Evolutionary conservation across 129 eudicot species (phyloP), one percentile per base, ranked within the genome.

Genomic region (Centella asiatica): DNA sequence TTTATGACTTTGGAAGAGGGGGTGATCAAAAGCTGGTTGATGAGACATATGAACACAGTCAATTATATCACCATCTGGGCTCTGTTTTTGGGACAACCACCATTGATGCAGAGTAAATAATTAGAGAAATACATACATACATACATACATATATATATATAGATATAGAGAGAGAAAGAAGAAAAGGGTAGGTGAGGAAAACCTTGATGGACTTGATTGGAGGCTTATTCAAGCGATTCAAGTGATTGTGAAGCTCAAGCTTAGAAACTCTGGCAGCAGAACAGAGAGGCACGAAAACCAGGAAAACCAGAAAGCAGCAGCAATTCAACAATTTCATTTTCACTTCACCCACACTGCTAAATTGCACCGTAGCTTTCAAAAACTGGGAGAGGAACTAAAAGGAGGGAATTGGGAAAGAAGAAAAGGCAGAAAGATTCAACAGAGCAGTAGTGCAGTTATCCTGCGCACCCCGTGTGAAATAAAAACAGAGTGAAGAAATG

Each of bases 11-110:
- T 80, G 77, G 72, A 89, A 85, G 48, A 73, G 77, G 22, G 97
- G 88, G 27, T 88, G 97, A 80, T 88, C 97, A 73, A 88, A 88
- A 42, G 97, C 94, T 23, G 90, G 87, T 65, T 88, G 97, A 37
- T 82, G 83, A 44, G 87, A 77, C 33, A 85, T 73, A 59, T 55
- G 80, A 18, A 89, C 79, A 49, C 97, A 89, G 40, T 89, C 97
- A 24, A 89, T 85, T 18, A 65, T 73, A 77, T 89, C 95, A 27
- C 97, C 95, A 71, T 89, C 97, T 56, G 85, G 83, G 39, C 83
- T 78, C 83, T 78, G 71, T 37, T 53, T n/a, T 57, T 32, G 25
- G 34, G 59, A 64, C 17, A 64, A 37, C 24, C 29, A 64, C 45
- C 60, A 29, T 40, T 14, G 47, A 22, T 48, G 27, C 37, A 65